Base-by-base conservation (phyloP, 2,329 filamentous ascomycete genomes). In the Ophiocordyceps camponoti-leonardi region DNA sequence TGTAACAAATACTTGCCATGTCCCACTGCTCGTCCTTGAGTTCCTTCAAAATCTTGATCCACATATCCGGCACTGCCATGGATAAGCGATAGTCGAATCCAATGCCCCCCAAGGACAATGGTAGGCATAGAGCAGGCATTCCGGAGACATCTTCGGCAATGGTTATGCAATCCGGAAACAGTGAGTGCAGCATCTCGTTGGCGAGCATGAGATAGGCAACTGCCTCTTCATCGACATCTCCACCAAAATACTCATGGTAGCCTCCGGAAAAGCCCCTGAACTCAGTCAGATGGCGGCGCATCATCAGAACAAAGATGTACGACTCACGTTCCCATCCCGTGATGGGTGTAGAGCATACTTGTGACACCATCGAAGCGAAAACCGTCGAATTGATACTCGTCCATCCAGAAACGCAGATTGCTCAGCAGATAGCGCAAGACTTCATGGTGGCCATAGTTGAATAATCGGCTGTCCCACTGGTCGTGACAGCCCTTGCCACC, bases 391-490 rank as follows among this genome's bases (percentile, higher is more conserved):
- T 79, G 70, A 58, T 95, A 98, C 65, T 95, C 88, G 47, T 96
- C 90, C 88, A 98, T 96, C 88, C 92, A 98, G 68, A 94, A 98
- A 22, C 90, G 77, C 47, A 98, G 67, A 60, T 98, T 98, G 62
- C 88, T 95, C 23, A 98, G 71, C 42, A 98, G 69, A 66, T 98
- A 98, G n/a, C 92, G 78, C 60, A 96, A 63, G 20, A 98, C 92
- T 61, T 98, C 92, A 56, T 96, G 87, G 56, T 78, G 78, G 28
- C 88, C 90, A 59, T 96, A 98, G 68, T 98, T 98, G 73, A 98
- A 98, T 46, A 98, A 68, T 49, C 92, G 78, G 63, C 86, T 94
- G 60, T 96, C 92, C 92, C 92, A 98, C 44, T 93, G 72, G 40
- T 94, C 87, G 60, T 98, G 92, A 45, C 77, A 77, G 26, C 92